These are phyloP conservation scores for Schizochytrium sp. DNA, from an alignment of 108 stramenopile species.

Conservation along the genomic window DNA sequence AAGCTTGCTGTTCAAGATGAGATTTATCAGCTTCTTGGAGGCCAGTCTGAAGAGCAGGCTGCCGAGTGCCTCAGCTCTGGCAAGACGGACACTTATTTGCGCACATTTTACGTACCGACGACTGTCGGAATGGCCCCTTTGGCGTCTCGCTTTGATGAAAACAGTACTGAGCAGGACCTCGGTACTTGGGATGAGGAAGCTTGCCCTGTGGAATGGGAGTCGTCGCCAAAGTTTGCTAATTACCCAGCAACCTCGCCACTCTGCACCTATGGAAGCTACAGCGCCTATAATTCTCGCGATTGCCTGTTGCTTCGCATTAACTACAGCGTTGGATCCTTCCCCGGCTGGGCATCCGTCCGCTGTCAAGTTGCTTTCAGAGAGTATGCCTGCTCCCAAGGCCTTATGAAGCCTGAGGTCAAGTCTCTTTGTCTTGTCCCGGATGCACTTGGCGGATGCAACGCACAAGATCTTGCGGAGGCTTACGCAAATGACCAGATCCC, in stretches of 20 bases:
- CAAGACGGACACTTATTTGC: constrained; percentile 33
- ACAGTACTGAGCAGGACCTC: neutral
- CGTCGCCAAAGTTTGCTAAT: constrained; percentile 34
- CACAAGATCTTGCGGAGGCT: neutral
- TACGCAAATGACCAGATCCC: constrained; percentile 8
- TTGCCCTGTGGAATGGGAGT: constrained; percentile 41
- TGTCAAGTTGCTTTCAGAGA: constrained; percentile 38
- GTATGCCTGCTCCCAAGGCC: constrained; percentile 23
- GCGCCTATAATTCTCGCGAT: constrained; percentile 44
- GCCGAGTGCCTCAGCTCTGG: neutral
- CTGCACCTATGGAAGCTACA: neutral
- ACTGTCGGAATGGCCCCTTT: constrained; percentile 22
- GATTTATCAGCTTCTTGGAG: neutral
- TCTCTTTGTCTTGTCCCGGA: constrained; percentile 45
- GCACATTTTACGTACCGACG: constrained; percentile 46
- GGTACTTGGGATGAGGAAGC: neutral
- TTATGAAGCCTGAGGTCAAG: constrained; percentile 48
- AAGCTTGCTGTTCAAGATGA: neutral
- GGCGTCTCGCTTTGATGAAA: neutral
- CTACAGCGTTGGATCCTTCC: neutral
- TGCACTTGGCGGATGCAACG: constrained; percentile 13
- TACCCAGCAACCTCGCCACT: neutral
- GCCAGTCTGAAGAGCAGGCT: neutral
- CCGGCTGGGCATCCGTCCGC: neutral
- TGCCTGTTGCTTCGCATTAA: constrained; percentile 47